Evolutionary conservation across 805 yeast species (phyloP), one percentile per base, ranked within the genome.

Genomic region (Hermanozyma aechmeae): DNA sequence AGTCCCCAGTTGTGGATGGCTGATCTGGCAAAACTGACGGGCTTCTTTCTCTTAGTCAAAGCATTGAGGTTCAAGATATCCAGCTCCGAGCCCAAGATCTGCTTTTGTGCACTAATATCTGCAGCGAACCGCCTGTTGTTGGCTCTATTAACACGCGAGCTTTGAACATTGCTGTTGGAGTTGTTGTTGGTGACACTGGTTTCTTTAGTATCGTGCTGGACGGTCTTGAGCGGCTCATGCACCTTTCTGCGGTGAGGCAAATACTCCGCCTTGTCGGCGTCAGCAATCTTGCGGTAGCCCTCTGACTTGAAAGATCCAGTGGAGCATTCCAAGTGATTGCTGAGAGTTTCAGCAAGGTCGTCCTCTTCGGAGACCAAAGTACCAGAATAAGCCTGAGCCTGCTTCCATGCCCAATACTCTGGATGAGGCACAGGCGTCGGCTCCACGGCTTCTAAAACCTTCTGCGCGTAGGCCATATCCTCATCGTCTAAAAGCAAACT

Each of bases 1-100:
- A 92, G 59, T 0, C 99, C 99, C 98, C 98, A 92, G 48, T 89
- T 85, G 53, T 92, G 98, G 46, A 92, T 92, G 0, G 96, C 94
- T 2, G 96, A 86, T 30, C 97, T 67, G 0, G 96, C 96, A 64
- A 87, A 87, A n/a, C 92, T 79, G 6, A 89, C 96, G 0, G 95
- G 95, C 47, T 89, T 89, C 53, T 80, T 83, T 38, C 96, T 71
- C 48, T 84, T 86, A 40, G 84, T 82, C 43, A 89, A 68, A 38
- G 89, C 93, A 50, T 87, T 89, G 56, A 85, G 68, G 25, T 83
- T 79, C 41, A 87, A 59, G 5, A 83, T 69, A 45, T 85, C 96
- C 1, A 82, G 76, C 43, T 83, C 93, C 3, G 84, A 67, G 24
- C 92, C 92, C 42, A 83, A 68, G 43, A 76, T 71, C 39, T 77